Evolutionary conservation across 352 stramenopile species (phyloP).

Genomic region (Phytophthora idaei): DNA sequence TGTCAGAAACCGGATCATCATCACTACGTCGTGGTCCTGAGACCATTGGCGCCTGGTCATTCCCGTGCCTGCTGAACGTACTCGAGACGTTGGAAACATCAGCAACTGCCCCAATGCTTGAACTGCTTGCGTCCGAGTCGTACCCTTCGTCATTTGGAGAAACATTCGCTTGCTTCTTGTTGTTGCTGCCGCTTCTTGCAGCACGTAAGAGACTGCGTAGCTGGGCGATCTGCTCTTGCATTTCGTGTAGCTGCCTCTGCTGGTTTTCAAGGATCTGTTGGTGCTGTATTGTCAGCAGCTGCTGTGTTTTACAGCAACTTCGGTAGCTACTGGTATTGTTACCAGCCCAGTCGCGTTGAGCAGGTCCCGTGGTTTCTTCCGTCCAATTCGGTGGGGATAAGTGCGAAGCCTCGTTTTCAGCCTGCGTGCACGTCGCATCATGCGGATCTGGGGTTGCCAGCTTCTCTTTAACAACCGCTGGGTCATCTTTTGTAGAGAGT

Average conservation of each 20-base stretch:
- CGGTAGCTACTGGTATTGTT: constrained; percentile 28
- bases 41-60: constrained; percentile 19
- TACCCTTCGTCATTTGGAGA: constrained; percentile 19
- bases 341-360: constrained; percentile 13
- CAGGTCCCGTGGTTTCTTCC: neutral
- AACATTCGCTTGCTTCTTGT: constrained; percentile 21
- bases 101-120: constrained; percentile 27
- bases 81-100: constrained; percentile 36
- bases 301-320: constrained; percentile 70
- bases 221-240: constrained; percentile 75
- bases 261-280: constrained; percentile 83
- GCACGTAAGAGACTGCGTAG: constrained; percentile 50
- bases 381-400: constrained; percentile 8
- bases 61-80: constrained; percentile 25
- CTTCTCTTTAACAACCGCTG: constrained; percentile 6
- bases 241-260: constrained; percentile 67
- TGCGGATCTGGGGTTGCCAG: constrained; percentile 2
- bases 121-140: constrained; percentile 36
- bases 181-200: constrained; percentile 23
- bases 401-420: neutral
- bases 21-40: constrained; percentile 17
- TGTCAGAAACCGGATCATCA: constrained; percentile 17
- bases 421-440: constrained; percentile 1
- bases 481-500: neutral
- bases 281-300: constrained; percentile 73